Conservation (phyloP, 768 basidiomycete genomes). For the Tulasnella sp. region DNA sequence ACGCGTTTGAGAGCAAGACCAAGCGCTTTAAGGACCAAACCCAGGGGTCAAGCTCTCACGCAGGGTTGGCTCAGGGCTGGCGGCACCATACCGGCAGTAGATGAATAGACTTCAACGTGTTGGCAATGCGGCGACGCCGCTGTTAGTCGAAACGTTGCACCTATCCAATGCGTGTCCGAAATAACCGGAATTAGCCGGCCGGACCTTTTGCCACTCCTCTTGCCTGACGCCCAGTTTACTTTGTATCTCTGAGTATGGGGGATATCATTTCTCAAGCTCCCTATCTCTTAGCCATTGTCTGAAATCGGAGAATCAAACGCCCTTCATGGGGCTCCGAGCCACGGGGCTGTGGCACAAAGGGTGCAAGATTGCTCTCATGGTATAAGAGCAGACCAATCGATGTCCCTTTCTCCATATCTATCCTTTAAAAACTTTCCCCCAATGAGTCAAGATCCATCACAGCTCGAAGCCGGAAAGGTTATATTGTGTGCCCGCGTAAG, state of each 20-base stretch:
- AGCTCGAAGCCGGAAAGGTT: background rate
- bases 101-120: background rate
- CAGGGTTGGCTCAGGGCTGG: background rate
- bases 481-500: slow-evolving; percentile 13
- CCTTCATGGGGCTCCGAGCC: too few relatives aligned
- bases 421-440: background rate
- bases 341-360: too few relatives aligned
- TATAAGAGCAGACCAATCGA: background rate
- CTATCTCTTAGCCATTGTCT: background rate
- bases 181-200: background rate
- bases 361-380: background rate
- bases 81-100: background rate
- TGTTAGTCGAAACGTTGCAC: background rate
- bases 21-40: background rate
- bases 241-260: background rate
- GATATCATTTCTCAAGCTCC: background rate
- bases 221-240: background rate
- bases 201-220: background rate
- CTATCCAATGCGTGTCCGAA: background rate
- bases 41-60: background rate
- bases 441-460: slow-evolving; percentile 21
- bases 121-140: background rate
- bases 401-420: background rate
- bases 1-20: background rate
- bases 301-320: too few relatives aligned